These are phyloP conservation scores for Plantago elongata DNA, from an alignment of 257 asterid genomes.

Conservation along the genomic window DNA sequence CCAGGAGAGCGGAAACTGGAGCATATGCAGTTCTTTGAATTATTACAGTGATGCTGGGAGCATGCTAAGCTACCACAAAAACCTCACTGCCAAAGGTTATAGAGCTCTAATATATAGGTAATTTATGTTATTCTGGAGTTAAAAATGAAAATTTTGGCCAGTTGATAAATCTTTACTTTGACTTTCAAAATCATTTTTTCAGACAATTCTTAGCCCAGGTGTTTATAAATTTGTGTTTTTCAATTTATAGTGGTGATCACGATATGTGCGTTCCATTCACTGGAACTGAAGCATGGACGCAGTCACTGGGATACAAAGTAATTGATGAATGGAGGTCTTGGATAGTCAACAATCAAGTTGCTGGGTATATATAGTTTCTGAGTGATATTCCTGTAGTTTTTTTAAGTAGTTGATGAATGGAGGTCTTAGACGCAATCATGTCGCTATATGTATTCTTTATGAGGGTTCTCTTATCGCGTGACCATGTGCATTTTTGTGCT, in stretches of 20 bases:
- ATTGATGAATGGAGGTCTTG: conserved; percentile 53
- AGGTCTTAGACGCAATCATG: no score
- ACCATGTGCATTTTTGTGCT: no score
- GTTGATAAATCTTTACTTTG: no score
- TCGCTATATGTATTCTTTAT: no score
- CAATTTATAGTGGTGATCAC: conserved; percentile 48
- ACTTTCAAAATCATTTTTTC: background rate
- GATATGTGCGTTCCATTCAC: conserved; percentile 66
- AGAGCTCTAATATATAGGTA: conserved; percentile 54
- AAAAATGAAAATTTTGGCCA: background rate
- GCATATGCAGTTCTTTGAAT: conserved; percentile 22
- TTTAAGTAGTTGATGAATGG: no score
- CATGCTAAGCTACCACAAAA: conserved; percentile 51
- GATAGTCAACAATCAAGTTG: conserved; percentile 34
- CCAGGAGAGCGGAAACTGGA: conserved; percentile 48
- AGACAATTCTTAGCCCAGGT: background rate
- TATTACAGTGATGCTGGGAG: conserved; percentile 45
- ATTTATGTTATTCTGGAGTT: background rate
- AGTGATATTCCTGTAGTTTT: no score
- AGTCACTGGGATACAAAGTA: conserved; percentile 36
- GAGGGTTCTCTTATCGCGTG: no score
- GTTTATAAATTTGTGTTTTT: background rate
- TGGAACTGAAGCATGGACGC: conserved; percentile 57
- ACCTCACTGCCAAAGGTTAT: conserved; percentile 40
- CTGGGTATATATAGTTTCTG: conserved; percentile 32